Evolutionary conservation across 2,329 filamentous ascomycete genomes (phyloP).

Genomic region (Penicillium fuscoglaucum): DNA sequence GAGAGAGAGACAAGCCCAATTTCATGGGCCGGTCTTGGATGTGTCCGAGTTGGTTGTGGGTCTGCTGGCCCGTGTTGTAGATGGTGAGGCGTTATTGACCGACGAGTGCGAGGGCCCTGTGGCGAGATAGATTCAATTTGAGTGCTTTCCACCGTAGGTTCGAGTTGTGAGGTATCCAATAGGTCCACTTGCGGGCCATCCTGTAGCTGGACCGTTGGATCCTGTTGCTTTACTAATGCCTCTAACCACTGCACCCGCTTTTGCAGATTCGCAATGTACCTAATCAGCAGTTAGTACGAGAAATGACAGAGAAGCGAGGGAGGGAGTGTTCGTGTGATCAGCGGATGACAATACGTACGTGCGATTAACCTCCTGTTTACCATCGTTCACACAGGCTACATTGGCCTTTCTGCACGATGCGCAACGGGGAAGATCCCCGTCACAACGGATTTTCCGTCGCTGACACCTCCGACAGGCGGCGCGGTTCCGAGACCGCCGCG

Average conservation of each 20-base stretch:
- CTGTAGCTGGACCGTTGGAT: conserved; percentile 47
- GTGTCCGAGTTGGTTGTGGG: conserved; percentile 10
- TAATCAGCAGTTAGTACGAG: conserved; percentile 13
- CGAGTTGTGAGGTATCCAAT: conserved; percentile 4
- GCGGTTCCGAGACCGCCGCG: conserved; percentile 33
- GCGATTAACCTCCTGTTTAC: conserved; percentile 47
- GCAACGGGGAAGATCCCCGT: conserved; percentile 47
- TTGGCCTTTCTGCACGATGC: conserved; percentile 48
- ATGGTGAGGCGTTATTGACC: conserved; percentile 12
- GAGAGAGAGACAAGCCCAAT: conserved; percentile 56
- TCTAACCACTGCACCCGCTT: conserved; percentile 51
- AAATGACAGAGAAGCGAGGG: not conserved
- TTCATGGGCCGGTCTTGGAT: conserved; percentile 46
- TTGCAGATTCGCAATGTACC: conserved; percentile 43
- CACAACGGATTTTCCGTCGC: conserved; percentile 53
- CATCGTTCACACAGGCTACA: conserved; percentile 47
- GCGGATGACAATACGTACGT: conserved; percentile 30
- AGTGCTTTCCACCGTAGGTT: not conserved
- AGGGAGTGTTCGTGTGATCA: not conserved
- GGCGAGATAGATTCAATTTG: not conserved
- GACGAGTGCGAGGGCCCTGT: not conserved
- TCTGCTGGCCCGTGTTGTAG: conserved; percentile 4
- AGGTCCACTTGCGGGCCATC: conserved; percentile 19
- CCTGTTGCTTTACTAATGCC: conserved; percentile 44
- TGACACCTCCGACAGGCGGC: conserved; percentile 46